Evolutionary conservation across 805 yeast species (phyloP).

Genomic region (Babjeviella inositovora): DNA sequence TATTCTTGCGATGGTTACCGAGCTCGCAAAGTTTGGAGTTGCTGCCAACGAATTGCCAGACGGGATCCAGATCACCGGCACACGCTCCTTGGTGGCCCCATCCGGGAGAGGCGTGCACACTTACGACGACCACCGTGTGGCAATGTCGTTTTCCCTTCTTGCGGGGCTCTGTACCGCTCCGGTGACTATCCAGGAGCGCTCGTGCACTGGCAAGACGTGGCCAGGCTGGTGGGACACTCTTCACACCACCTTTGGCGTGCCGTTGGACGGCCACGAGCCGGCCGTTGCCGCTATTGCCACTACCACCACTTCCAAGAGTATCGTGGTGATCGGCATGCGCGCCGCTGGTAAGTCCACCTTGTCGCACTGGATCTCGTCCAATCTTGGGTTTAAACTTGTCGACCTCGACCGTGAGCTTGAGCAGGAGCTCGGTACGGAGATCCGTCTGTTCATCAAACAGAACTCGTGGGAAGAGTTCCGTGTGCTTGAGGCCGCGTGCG

Average conservation of each 20-base stretch:
- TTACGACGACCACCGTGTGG: slow-evolving; percentile 95
- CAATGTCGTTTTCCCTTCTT: slow-evolving; percentile 87
- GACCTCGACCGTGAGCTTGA: slow-evolving; percentile 74
- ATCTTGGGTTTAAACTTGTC: slow-evolving; percentile 46
- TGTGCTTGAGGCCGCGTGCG: slow-evolving; percentile 38
- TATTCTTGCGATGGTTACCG: slow-evolving; percentile 85
- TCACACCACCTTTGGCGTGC: slow-evolving; percentile 47
- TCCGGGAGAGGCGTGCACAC: slow-evolving; percentile 45
- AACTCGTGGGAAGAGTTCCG: slow-evolving; percentile 89
- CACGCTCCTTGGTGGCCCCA: slow-evolving; percentile 35
- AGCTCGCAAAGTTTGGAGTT: slow-evolving; percentile 85
- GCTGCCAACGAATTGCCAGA: slow-evolving; percentile 73
- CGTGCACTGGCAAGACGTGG: slow-evolving; percentile 96
- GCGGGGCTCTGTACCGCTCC: slow-evolving; percentile 56
- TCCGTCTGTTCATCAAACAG: slow-evolving; percentile 42
- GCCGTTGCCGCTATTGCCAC: slow-evolving; percentile 5
- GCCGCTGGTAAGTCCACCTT: slow-evolving; percentile 93
- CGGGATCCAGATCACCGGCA: slow-evolving; percentile 80
- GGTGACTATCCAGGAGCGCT: slow-evolving; percentile 68
- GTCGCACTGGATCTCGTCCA: slow-evolving; percentile 61
- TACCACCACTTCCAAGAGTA: slow-evolving; percentile 24
- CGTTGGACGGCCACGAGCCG: slow-evolving; percentile 60
- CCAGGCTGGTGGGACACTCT: slow-evolving; percentile 99
- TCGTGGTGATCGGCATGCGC: slow-evolving; percentile 89
- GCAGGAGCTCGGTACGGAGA: slow-evolving; percentile 25